phyloP scores from a whole-genome alignment of 495 filamentous ascomycete genomes.

The Aspergillus kassunensis region DNA sequence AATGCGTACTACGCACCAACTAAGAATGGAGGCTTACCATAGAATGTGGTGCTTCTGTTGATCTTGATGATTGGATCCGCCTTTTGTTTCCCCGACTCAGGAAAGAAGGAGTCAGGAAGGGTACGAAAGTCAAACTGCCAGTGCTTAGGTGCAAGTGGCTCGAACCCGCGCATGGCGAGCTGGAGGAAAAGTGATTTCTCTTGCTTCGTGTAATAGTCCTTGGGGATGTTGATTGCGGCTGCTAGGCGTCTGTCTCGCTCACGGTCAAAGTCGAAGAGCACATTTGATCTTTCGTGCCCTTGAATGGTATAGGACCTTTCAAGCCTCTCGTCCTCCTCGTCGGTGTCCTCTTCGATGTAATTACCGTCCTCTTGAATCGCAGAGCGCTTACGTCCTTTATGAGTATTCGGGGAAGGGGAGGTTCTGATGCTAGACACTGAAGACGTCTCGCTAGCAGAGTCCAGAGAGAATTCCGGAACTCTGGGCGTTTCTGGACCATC shows the following conservation, averaged over 20 bases:
- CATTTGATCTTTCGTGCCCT: slow-evolving; percentile 18
- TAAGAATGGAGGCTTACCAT: slow-evolving; percentile 24
- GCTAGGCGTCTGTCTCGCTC: slow-evolving; percentile 30
- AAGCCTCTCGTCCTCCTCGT: slow-evolving; percentile 7
- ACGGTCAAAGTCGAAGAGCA: slow-evolving; percentile 26
- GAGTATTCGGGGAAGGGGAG: not conserved
- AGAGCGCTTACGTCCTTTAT: not conserved
- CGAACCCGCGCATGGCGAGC: slow-evolving; percentile 55
- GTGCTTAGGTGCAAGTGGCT: slow-evolving; percentile 50
- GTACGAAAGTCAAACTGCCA: slow-evolving; percentile 61
- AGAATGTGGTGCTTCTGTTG: slow-evolving; percentile 28
- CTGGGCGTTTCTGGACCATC: not conserved
- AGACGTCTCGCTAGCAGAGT: too few species aligned
- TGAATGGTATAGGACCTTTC: slow-evolving; percentile 9
- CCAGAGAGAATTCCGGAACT: too few species aligned
- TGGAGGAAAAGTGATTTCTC: slow-evolving; percentile 54
- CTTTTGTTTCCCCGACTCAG: slow-evolving; percentile 24
- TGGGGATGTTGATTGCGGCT: slow-evolving; percentile 23
- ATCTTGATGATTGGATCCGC: slow-evolving; percentile 46
- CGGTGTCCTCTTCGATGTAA: not conserved
- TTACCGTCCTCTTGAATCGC: not conserved
- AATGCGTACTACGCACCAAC: not conserved
- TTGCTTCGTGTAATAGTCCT: slow-evolving; percentile 40
- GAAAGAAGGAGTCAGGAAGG: slow-evolving; percentile 56
- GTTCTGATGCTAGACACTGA: too few species aligned